Conservation (phyloP, 768 basidiomycete genomes). For the Phanerodontia chrysosporium region DNA sequence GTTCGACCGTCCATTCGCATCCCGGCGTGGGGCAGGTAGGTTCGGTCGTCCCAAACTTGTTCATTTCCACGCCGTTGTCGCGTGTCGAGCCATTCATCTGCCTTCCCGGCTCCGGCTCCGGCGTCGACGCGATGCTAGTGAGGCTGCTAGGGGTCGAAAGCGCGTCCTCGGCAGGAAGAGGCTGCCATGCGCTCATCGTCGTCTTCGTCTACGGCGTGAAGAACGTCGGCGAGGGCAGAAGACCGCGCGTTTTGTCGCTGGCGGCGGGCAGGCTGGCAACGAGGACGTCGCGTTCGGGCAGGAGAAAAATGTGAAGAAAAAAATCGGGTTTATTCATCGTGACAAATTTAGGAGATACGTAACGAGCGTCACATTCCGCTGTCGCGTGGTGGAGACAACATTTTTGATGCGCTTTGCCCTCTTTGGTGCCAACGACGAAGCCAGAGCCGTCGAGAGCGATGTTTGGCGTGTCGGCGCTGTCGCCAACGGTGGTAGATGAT, state of each 20-base stretch:
- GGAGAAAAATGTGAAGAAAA: background rate
- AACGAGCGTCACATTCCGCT: background rate
- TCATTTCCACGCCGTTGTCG: background rate
- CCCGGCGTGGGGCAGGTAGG: background rate
- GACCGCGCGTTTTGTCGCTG: background rate
- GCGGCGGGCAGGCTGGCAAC: background rate
- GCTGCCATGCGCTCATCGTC: background rate
- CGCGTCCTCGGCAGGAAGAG: background rate
- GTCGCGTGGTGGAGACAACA: background rate
- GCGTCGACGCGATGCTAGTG: background rate
- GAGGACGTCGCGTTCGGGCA: background rate
- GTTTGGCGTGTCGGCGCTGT: no score
- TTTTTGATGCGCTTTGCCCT: background rate
- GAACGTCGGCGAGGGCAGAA: background rate
- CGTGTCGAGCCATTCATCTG: background rate
- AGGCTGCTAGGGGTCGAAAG: background rate
- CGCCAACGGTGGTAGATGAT: no score
- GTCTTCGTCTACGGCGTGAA: background rate
- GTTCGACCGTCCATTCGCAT: background rate
- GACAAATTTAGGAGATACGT: background rate
- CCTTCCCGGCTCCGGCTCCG: background rate
- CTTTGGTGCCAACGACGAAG: background rate
- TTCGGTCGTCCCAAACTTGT: background rate
- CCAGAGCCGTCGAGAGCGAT: no score
- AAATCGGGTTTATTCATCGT: background rate